These are phyloP conservation scores for Lactarius tabidus DNA, from an alignment of 768 basidiomycete species.

Conservation along the genomic window DNA sequence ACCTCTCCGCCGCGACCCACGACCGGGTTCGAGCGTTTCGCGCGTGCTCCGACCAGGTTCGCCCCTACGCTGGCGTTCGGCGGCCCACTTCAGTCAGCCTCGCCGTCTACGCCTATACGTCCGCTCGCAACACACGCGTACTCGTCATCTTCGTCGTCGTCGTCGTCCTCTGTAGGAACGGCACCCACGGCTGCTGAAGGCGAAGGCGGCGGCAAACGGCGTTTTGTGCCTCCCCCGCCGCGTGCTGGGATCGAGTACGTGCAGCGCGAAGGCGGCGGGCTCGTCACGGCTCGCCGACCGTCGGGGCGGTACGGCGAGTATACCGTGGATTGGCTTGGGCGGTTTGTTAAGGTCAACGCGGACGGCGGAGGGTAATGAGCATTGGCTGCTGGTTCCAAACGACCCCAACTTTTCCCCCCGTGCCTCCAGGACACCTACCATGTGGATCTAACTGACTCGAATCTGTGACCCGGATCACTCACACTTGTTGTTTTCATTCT, in stretches of 20 bases:
- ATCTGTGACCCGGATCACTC: neutral
- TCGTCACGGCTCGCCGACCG: constrained; percentile 10
- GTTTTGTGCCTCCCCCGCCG: constrained; percentile 14
- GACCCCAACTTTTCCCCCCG: neutral
- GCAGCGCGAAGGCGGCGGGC: constrained; percentile 11
- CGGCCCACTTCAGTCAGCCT: neutral
- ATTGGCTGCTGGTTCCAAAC: neutral
- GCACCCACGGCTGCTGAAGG: neutral
- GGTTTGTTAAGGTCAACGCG: neutral
- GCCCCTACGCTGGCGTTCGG: neutral
- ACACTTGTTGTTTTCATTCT: neutral
- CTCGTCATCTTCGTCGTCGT: neutral
- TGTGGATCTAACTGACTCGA: neutral
- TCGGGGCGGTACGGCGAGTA: neutral
- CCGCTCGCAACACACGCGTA: neutral
- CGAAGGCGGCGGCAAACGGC: neutral
- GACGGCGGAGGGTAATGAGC: neutral
- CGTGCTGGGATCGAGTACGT: constrained; percentile 16
- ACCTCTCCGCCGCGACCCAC: neutral
- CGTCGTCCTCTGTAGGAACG: neutral
- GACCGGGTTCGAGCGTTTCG: constrained; percentile 12
- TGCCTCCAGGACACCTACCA: neutral
- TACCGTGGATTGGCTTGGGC: constrained; percentile 13
- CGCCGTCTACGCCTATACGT: neutral
- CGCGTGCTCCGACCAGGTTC: neutral